Evolutionary conservation across 2,329 filamentous ascomycete genomes (phyloP), one percentile per base, ranked within the genome.

Genomic region (Neofusicoccum laricinum): DNA sequence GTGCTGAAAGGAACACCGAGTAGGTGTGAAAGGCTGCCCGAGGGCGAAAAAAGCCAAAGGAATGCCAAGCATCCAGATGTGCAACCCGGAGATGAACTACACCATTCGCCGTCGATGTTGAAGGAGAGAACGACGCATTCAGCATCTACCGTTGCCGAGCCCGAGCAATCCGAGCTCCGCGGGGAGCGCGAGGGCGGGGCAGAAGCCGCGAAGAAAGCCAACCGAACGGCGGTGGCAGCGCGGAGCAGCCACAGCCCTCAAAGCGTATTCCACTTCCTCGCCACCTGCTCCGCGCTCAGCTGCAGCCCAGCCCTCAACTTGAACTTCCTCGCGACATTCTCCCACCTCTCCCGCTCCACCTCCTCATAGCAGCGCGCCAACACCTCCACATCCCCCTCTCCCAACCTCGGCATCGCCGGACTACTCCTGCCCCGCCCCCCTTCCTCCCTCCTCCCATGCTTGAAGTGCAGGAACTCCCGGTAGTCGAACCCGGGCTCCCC

Each of bases 401-500:
- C 10, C 46, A 63, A n/a, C 21, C 14, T 15, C 15, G 48, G 59
- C 46, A 51, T 30, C 59, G 21, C 3, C 2, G n/a, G 14, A 6
- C 2, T 15, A 36, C 17, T 12, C 46, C 1, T 6, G 21, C 4
- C 17, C 21, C n/a, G 14, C 49, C 32, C 14, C 49, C 7, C 49
- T 1, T 3, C 14, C 5, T 7, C 14, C n/a, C 2, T 19, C 45
- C 17, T 17, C 17, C 50, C 34, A 11, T 72, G 67, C 21, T 69
- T 69, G 8, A 77, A 64, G 40, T 77, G 69, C 67, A 73, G 70
- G 61, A 74, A 77, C 66, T 77, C 75, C 14, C 67, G 69, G 3
- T 71, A 67, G 63, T 74, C 66, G 64, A 77, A 76, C 1, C 70
- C 72, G 3, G 68, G 65, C 32, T 78, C 73, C n/a, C 73, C 73